Evolutionary conservation across 2,329 filamentous ascomycete species (phyloP), one percentile per base, ranked within the genome.

Genomic region (Fonsecaea pedrosoi): DNA sequence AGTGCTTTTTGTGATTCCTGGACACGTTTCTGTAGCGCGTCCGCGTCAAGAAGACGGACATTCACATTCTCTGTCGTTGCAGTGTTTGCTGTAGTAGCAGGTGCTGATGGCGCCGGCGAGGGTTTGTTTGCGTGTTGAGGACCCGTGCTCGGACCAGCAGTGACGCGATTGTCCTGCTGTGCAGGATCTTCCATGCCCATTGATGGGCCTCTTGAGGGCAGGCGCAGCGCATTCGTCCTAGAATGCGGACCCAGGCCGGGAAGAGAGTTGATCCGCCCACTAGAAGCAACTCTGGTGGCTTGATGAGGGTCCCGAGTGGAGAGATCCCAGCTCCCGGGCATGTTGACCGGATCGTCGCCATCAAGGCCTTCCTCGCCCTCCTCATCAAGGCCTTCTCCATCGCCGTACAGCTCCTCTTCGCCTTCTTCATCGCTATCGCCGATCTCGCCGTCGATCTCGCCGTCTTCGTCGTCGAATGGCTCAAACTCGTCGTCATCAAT

Each of bases 1-100:
- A 93, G 89, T 77, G 94, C 90, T 61, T 88, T 86, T 34, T 81
- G 79, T 4, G 79, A 79, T 54, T 76, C 77, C 53, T 76, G 70
- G 12, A 80, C 76, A 59, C 81, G 78, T 13, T 75, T 71, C 48
- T 77, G 75, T 30, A 82, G 71, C 42, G 80, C 78, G 38, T 79
- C 77, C 40, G 77, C 75, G 15, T 80, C 78, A 75, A 82, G 78
- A 5, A 75, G 79, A 32, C 79, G 76, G 9, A 82, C 63, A 57
- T 73, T 71, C 13, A 69, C 45, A n/a, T 55, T 57, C 50, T 13
- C 56, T 18, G 34, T 15, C 34, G 13, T 12, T 38, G 50, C 45
- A 10, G 54, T 13, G 50, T 38, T 35, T n/a, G 35, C n/a, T 42
- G 37, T 13, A 50, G 12, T 15, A 13, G 38, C 42, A 50, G 48